A percentile compares a stretch with the other conserved stretches of the same genome.
phyloP scores from a whole-genome alignment of 2,329 filamentous ascomycete species.

The Botrytis byssoidea region DNA sequence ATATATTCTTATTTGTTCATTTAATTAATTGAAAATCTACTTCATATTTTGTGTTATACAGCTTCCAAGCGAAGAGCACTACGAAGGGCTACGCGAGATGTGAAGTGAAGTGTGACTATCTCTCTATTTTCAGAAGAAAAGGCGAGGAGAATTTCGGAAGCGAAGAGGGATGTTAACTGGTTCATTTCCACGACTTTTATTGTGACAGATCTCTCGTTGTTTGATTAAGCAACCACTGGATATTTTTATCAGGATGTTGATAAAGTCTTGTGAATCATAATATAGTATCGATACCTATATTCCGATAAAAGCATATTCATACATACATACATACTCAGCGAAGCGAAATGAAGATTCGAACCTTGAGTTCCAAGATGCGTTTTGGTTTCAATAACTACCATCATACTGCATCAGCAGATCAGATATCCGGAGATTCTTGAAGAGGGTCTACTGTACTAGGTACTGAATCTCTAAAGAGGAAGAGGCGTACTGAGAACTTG shows the following conservation, averaged over 20 bases:
- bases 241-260: no score
- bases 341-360: not conserved
- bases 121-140: not conserved
- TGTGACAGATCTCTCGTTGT: not conserved
- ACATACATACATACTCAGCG: not conserved
- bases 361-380: no score
- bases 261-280: no score
- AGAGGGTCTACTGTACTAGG: not conserved
- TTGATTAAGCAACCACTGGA: no score
- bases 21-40: no score
- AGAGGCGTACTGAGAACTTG: rapidly evolving
- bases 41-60: no score
- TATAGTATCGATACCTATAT: no score
- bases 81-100: rapidly evolving
- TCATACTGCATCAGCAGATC: not conserved
- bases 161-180: not conserved
- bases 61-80: not conserved
- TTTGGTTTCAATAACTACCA: no score
- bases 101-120: no score
- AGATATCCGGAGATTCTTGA: rapidly evolving
- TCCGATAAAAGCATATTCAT: no score
- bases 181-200: not conserved
- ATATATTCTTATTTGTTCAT: no score
- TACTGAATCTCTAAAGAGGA: no score
- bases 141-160: not conserved